Conservation (phyloP, 306 rosid species). For the Sicyos baderoa region DNA sequence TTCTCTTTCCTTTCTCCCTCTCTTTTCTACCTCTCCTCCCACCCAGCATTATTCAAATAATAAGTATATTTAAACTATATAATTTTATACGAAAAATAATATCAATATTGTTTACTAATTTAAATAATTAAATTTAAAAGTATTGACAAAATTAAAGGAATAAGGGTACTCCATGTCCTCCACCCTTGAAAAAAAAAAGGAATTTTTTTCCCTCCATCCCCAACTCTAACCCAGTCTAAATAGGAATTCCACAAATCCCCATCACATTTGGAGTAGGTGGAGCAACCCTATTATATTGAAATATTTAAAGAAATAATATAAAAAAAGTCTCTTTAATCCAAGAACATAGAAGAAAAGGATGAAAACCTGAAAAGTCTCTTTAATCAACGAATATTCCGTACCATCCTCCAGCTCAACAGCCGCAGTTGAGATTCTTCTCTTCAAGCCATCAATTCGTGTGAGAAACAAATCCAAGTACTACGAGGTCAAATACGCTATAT, state of each 20-base stretch:
- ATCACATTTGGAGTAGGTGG: background rate
- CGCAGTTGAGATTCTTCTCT: constrained; percentile 62
- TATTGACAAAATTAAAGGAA: background rate
- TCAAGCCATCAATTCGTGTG: constrained; percentile 81
- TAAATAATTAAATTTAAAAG: background rate
- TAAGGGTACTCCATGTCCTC: background rate
- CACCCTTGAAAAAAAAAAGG: background rate
- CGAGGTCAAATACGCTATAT: constrained; percentile 18
- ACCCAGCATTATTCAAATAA: background rate
- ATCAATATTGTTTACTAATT: background rate
- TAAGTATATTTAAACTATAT: background rate
- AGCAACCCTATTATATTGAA: background rate
- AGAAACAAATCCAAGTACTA: constrained; percentile 84
- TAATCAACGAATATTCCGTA: constrained; percentile 45
- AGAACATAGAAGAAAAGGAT: constrained; percentile 35
- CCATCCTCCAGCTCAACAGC: constrained; percentile 30
- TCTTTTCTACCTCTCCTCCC: no score
- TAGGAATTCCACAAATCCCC: background rate
- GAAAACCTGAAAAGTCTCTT: constrained; percentile 79
- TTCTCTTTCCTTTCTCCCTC: no score
- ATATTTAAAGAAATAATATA: no score
- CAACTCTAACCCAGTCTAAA: background rate
- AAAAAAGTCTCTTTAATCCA: constrained; percentile 3
- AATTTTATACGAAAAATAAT: background rate
- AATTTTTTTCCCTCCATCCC: background rate